Evolutionary conservation across 164 flowering plant genomes (phyloP).

Genomic region (Euptelea pleiosperma): DNA sequence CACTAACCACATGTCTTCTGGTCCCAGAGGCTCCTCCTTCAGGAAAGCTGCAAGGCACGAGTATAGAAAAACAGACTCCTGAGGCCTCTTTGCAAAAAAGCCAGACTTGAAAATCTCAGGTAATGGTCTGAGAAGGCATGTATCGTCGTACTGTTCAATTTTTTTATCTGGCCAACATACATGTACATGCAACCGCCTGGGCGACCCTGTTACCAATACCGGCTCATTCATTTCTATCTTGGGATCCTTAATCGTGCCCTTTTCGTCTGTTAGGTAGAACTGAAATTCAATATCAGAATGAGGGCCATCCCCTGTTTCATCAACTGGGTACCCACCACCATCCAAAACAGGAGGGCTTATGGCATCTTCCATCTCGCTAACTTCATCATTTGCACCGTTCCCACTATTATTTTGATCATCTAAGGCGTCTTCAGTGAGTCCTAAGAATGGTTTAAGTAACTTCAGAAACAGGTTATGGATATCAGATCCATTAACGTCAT

Average conservation of each 20-base stretch:
- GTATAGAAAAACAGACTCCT: slow-evolving; percentile 75
- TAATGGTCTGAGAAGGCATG: slow-evolving; percentile 41
- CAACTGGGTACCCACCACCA: slow-evolving; percentile 18
- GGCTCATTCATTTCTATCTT: slow-evolving; percentile 49
- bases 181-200: slow-evolving; percentile 46
- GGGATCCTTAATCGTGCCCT: slow-evolving; percentile 40
- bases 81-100: slow-evolving; percentile 53
- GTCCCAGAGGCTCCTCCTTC: slow-evolving; percentile 97
- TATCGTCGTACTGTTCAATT: slow-evolving; percentile 36
- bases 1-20: slow-evolving; percentile 96
- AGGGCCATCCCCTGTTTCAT: slow-evolving; percentile 22
- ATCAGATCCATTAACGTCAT: slow-evolving; percentile 50
- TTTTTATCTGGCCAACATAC: slow-evolving; percentile 63
- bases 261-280: slow-evolving; percentile 67
- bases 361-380: slow-evolving; percentile 25
- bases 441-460: slow-evolving; percentile 51
- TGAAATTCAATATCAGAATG: slow-evolving; percentile 37
- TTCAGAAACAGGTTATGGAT: slow-evolving; percentile 43
- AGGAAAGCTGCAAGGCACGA: slow-evolving; percentile 91
- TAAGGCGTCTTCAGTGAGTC: slow-evolving; percentile 21
- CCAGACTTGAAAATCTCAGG: slow-evolving; percentile 76
- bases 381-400: slow-evolving; percentile 28
- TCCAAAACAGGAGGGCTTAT: slow-evolving; percentile 14
- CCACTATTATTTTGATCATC: slow-evolving; percentile 24
- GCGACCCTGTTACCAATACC: slow-evolving; percentile 20